Conservation (phyloP, 305 asterid species). For the Fraxinus sp. region DNA sequence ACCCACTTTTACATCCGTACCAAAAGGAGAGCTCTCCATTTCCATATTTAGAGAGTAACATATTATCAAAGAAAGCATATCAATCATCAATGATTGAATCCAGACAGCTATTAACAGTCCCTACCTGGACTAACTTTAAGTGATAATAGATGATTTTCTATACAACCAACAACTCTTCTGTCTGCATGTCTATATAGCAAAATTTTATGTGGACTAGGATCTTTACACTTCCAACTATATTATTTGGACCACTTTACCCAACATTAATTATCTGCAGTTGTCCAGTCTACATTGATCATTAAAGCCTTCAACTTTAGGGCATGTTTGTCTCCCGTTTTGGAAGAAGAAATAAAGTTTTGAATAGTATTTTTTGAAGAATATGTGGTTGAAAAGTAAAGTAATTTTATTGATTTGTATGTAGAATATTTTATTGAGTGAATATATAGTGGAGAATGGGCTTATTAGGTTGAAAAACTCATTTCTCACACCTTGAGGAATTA, state of each 20-base stretch:
- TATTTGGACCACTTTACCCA: constrained; percentile 31
- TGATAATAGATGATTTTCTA: constrained; percentile 21
- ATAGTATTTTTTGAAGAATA: no score
- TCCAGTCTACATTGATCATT: background rate
- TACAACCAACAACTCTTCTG: constrained; percentile 34
- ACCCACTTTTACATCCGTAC: no score
- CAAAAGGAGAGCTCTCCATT: background rate
- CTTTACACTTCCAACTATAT: background rate
- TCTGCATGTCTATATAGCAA: constrained; percentile 30
- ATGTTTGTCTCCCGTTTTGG: background rate
- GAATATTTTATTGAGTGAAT: no score
- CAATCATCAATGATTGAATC: background rate
- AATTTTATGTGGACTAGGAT: constrained; percentile 36
- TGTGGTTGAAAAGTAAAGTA: no score
- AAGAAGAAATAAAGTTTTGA: background rate
- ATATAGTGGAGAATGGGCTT: no score
- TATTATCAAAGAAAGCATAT: background rate
- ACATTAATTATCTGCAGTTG: background rate
- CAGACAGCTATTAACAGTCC: background rate
- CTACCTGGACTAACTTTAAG: background rate
- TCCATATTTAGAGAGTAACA: background rate
- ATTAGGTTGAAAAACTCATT: no score
- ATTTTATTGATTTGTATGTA: no score
- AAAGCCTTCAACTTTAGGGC: background rate
- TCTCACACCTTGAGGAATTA: background rate